Conservation (phyloP, 371 early-diverging fungal genomes). For the Quaeritorhiza haematococci region DNA sequence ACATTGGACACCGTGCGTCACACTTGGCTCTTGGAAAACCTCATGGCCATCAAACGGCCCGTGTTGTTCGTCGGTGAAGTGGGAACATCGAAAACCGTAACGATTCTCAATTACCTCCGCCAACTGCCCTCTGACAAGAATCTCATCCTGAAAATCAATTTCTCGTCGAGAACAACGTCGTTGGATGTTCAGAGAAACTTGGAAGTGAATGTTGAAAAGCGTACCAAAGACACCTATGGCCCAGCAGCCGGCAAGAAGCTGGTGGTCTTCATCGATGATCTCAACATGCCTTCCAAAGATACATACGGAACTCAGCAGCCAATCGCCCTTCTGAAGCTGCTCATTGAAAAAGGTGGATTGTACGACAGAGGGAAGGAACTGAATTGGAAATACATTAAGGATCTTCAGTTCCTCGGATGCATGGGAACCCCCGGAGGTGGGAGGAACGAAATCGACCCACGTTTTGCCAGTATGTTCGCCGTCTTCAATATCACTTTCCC, state of each 20-base stretch:
- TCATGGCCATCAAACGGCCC: slow-evolving; percentile 40
- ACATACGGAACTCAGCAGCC: slow-evolving; percentile 60
- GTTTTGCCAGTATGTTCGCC: slow-evolving; percentile 48
- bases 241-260: slow-evolving; percentile 49
- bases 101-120: slow-evolving; percentile 45
- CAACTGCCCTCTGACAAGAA: slow-evolving; percentile 43
- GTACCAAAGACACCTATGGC: slow-evolving; percentile 59
- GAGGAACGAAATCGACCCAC: slow-evolving; percentile 52
- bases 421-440: slow-evolving; percentile 62
- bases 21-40: slow-evolving; percentile 50
- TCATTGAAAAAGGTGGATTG: slow-evolving; percentile 49
- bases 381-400: slow-evolving; percentile 52
- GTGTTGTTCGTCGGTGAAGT: slow-evolving; percentile 51
- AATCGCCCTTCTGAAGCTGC: slow-evolving; percentile 47
- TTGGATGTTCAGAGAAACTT: slow-evolving; percentile 51
- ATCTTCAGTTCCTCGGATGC: slow-evolving; percentile 46
- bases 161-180: slow-evolving; percentile 49
- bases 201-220: slow-evolving; percentile 55
- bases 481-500: slow-evolving; percentile 60
- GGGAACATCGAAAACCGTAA: slow-evolving; percentile 56
- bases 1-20: slow-evolving; percentile 54
- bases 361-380: slow-evolving; percentile 54
- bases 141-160: slow-evolving; percentile 47
- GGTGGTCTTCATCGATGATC: slow-evolving; percentile 52
- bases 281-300: slow-evolving; percentile 58